These are phyloP conservation scores for Podospora sp. DNA, from an alignment of 495 filamentous ascomycete species.

Conservation along the genomic window DNA sequence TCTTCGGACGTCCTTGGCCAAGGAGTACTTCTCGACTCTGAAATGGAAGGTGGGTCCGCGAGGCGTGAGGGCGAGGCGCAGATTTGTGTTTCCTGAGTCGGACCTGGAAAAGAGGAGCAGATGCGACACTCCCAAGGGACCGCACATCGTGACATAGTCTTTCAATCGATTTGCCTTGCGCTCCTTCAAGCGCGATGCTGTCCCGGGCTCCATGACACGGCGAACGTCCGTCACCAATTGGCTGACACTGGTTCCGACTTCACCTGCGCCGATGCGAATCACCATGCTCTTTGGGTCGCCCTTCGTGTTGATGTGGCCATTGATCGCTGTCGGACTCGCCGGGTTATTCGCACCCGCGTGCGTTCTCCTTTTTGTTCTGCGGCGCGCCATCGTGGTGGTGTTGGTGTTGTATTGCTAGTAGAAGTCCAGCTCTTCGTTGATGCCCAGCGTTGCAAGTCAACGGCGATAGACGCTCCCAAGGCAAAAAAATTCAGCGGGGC, in stretches of 20 bases:
- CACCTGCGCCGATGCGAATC: slow-evolving; percentile 90
- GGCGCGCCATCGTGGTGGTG: slow-evolving; percentile 68
- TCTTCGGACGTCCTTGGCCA: slow-evolving; percentile 85
- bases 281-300: slow-evolving; percentile 92
- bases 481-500: slow-evolving; percentile 39
- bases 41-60: slow-evolving; percentile 93
- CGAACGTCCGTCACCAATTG: slow-evolving; percentile 92
- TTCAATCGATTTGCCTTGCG: slow-evolving; percentile 84
- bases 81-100: slow-evolving; percentile 83
- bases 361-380: slow-evolving; percentile 85
- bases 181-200: slow-evolving; percentile 84
- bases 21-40: slow-evolving; percentile 92
- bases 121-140: slow-evolving; percentile 91
- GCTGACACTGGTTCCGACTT: slow-evolving; percentile 87
- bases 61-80: slow-evolving; percentile 86
- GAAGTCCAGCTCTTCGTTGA: slow-evolving; percentile 13
- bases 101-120: slow-evolving; percentile 94
- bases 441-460: background rate
- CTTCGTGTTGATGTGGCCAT: slow-evolving; percentile 50
- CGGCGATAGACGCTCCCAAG: background rate
- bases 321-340: slow-evolving; percentile 34
- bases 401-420: slow-evolving; percentile 18
- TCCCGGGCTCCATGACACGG: slow-evolving; percentile 92
- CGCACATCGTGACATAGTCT: slow-evolving; percentile 95
- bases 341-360: slow-evolving; percentile 73